Percentiles rank a stretch among this genome's conserved stretches.
Evolutionary conservation across 495 filamentous ascomycete species (phyloP).

Genomic region (Aspergillus nanangensis): DNA sequence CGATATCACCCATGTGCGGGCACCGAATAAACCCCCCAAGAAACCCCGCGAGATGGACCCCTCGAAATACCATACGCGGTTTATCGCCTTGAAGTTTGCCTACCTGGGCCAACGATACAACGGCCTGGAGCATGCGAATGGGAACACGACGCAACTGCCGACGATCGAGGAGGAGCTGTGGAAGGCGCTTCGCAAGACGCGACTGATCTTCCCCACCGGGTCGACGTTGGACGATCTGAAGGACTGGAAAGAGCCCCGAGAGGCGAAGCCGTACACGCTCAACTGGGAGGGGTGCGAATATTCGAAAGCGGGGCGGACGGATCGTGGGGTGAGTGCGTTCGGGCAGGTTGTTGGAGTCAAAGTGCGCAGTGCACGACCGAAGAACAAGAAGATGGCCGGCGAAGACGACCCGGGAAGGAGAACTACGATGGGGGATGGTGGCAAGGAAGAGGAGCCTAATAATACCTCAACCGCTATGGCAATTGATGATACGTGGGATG

Average conservation of each 20-base stretch:
- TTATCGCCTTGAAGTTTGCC: constrained; percentile 87
- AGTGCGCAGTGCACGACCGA: constrained; percentile 73
- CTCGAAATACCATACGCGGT: constrained; percentile 73
- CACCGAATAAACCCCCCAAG: constrained; percentile 25
- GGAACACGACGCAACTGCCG: constrained; percentile 60
- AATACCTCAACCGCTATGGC: constrained; percentile 22
- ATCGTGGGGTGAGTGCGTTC: constrained; percentile 91
- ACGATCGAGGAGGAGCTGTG: constrained; percentile 90
- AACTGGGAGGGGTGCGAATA: constrained; percentile 83
- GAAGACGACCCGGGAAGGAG: background rate
- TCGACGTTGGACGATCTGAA: constrained; percentile 26
- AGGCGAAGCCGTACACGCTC: constrained; percentile 38
- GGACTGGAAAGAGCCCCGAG: constrained; percentile 16
- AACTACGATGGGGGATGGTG: constrained; percentile 16
- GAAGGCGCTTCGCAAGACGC: constrained; percentile 76
- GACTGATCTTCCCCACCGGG: constrained; percentile 70
- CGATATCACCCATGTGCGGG: constrained; percentile 24
- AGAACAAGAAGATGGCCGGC: constrained; percentile 13
- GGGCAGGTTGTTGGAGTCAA: constrained; percentile 86
- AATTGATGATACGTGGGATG: constrained; percentile 56
- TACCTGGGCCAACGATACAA: constrained; percentile 90
- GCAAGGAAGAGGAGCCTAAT: no score
- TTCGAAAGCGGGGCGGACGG: constrained; percentile 90
- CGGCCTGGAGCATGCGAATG: constrained; percentile 78
- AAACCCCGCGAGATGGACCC: constrained; percentile 60